Conservation (phyloP, 2,329 filamentous ascomycete species). For the Hirsutella thompsonii region DNA sequence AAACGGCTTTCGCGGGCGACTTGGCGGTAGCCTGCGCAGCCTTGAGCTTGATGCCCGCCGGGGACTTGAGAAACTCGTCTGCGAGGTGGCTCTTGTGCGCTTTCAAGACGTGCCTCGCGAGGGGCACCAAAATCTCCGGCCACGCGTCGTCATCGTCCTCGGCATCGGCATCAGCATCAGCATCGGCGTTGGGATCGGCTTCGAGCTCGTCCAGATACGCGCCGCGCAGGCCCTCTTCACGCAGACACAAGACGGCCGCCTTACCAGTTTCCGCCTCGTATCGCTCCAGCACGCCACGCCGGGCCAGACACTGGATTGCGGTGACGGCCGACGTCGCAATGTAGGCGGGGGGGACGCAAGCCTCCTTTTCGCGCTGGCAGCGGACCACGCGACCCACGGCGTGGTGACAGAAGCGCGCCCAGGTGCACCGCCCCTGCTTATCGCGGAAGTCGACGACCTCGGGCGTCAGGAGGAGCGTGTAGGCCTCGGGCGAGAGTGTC, state of each 20-base stretch:
- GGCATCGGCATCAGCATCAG: too few species aligned
- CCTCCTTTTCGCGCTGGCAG: background rate
- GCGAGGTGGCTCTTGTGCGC: too few species aligned
- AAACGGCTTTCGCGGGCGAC: too few species aligned
- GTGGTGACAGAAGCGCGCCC: conserved; percentile 13
- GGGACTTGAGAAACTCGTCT: too few species aligned
- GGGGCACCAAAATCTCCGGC: too few species aligned
- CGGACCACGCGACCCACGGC: background rate
- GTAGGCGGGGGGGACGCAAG: background rate
- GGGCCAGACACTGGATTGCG: background rate
- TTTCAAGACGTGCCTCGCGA: too few species aligned
- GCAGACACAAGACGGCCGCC: conserved; percentile 1
- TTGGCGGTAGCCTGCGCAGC: too few species aligned
- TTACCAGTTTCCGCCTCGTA: conserved; percentile 3
- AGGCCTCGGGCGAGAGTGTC: conserved; percentile 5
- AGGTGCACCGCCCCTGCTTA: conserved; percentile 7
- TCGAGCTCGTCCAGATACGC: too few species aligned
- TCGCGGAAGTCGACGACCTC: conserved; percentile 10
- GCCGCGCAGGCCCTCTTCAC: too few species aligned
- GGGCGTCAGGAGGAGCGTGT: conserved; percentile 11
- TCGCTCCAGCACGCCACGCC: background rate
- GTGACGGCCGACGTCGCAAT: background rate
- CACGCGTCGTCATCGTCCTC: too few species aligned
- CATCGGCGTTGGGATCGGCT: too few species aligned
- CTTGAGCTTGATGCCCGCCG: too few species aligned